Base-by-base conservation (phyloP, 176 grass and related monocot species). In the Saccharum spontaneum region DNA sequence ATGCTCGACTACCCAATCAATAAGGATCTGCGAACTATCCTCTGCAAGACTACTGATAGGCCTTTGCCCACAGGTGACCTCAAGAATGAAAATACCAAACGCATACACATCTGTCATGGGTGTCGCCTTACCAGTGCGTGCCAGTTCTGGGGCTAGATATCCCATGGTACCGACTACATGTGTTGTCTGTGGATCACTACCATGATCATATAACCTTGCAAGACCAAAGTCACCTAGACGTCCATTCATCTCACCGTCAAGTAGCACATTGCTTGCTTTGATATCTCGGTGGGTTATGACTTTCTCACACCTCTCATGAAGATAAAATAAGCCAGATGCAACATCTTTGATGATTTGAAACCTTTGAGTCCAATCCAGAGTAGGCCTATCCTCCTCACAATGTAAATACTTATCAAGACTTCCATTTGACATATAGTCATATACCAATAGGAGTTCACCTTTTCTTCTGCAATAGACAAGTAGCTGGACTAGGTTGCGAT, bases 261-360 rank as follows among this genome's bases (percentile, higher is more conserved):
- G 78, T 37, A 94, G 87, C 7, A 94, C 84, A 23, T 95, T 95
- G 16, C 90, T 92, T 15, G 90, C 90, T 30, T 92, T 92, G 67
- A 92, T 15, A 5, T 76, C 73, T 23, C 73, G 30, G 7, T 77
- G 74, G 12, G 60, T 44, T 12, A 73, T 40, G 8, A 73, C 40
- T 73, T 73, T 73, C 40, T 73, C 69, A 40, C 69, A 73, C 14
- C n/a, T 40, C 31, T 84, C 82, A 41, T 84, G 82, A 33, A 84
- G 82, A 15, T 84, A 84, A 11, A 84, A 66, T 2, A 84, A 10
- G 28, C 71, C 82, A 49, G 20, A 75, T 18, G 82, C 70, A 64
- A 84, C 30, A 38, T 30, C 39, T 49, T 50, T 75, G 28, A 84
- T 84, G 14, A 80, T 73, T 3, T 45, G 37, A 45, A 83, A 46